Conservation (phyloP, 495 filamentous ascomycete species). For the Staphylotrichum longicolle region DNA sequence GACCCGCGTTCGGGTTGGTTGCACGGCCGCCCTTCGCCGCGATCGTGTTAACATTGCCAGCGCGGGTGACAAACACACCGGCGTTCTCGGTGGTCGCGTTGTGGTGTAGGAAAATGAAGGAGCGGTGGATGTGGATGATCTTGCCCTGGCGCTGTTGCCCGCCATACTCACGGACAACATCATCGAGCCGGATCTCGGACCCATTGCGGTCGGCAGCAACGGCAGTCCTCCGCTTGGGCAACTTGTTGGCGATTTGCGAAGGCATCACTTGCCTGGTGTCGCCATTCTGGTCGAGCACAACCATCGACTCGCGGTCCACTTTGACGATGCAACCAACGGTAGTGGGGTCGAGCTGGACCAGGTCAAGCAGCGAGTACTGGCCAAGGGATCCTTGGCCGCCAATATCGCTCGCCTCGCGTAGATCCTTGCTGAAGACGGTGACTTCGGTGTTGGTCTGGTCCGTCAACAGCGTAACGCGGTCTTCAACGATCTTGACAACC, state of each 20-base stretch:
- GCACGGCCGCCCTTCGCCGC: constrained; percentile 84
- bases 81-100: constrained; percentile 82
- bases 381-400: constrained; percentile 74
- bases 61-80: constrained; percentile 85
- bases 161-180: constrained; percentile 84
- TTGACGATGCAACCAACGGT: constrained; percentile 93
- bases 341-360: constrained; percentile 88
- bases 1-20: constrained; percentile 56
- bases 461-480: constrained; percentile 85
- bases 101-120: constrained; percentile 82
- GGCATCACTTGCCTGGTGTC: constrained; percentile 78
- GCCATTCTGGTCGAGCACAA: constrained; percentile 86
- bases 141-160: constrained; percentile 83
- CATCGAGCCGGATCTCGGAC: constrained; percentile 85
- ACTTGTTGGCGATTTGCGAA: constrained; percentile 84
- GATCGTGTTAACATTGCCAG: constrained; percentile 79
- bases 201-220: constrained; percentile 93
- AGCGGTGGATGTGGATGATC: constrained; percentile 88
- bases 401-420: constrained; percentile 87
- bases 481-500: constrained; percentile 88
- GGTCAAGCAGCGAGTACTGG: constrained; percentile 85
- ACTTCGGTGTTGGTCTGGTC: constrained; percentile 91
- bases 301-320: constrained; percentile 88
- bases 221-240: constrained; percentile 72
- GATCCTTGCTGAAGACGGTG: constrained; percentile 96